Conservation (phyloP, 148 eudicot genomes). For the Cornus suecica region DNA sequence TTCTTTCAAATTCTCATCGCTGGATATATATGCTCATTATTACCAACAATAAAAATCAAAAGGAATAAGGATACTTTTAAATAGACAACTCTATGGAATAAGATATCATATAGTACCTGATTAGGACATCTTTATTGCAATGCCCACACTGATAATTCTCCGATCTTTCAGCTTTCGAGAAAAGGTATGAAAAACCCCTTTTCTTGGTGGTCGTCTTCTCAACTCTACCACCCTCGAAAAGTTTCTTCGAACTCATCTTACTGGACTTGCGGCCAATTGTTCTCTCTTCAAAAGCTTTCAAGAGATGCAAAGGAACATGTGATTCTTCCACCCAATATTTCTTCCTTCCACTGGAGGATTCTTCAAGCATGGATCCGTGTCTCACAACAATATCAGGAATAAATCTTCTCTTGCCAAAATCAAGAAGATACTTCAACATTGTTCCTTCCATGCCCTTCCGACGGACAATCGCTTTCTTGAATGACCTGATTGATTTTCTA, state of each 20-base stretch:
- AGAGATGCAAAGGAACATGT: conserved; percentile 77
- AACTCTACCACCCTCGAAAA: conserved; percentile 29
- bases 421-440: conserved; percentile 73
- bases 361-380: conserved; percentile 69
- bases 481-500: conserved; percentile 58
- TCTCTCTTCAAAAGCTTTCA: conserved; percentile 83
- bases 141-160: conserved; percentile 77
- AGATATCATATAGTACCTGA: conserved; percentile 50
- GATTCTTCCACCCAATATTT: conserved; percentile 91
- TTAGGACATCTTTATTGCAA: conserved; percentile 73
- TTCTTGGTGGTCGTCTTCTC: conserved; percentile 35
- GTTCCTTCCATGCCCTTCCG: conserved; percentile 60
- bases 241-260: conserved; percentile 36
- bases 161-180: conserved; percentile 56
- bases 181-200: conserved; percentile 77
- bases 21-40: too few relatives aligned
- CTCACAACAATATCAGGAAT: conserved; percentile 77
- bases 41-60: too few relatives aligned
- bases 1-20: too few relatives aligned
- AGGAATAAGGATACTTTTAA: too few relatives aligned
- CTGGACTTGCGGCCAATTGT: conserved; percentile 69
- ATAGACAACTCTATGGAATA: neutral
- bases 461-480: conserved; percentile 79
- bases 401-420: conserved; percentile 91
- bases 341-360: conserved; percentile 66